phyloP scores from a whole-genome alignment of 2,329 filamentous ascomycete species.

The Paecilomyces dactylethromorphus region DNA sequence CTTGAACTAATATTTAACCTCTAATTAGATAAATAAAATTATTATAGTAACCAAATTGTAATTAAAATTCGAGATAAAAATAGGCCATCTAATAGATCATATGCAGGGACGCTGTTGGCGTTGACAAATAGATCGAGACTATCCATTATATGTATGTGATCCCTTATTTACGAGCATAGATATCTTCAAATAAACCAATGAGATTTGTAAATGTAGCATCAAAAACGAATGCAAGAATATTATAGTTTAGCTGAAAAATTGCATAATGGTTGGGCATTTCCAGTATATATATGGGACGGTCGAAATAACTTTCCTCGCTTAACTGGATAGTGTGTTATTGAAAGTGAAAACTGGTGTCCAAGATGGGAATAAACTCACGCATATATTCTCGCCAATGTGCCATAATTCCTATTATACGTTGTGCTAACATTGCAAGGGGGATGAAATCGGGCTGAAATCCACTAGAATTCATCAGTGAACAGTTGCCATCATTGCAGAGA shows the following conservation, averaged over 20 bases:
- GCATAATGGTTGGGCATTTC: constrained; percentile 4
- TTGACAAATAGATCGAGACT: no score
- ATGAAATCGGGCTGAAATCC: constrained; percentile 23
- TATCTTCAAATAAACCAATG: no score
- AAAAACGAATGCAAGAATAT: neutral
- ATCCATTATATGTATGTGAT: no score
- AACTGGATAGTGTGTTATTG: constrained; percentile 10
- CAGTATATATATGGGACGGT: constrained; percentile 22
- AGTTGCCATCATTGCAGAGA: neutral
- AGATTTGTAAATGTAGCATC: neutral
- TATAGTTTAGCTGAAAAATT: neutral
- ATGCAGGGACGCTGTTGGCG: no score
- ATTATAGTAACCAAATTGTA: no score
- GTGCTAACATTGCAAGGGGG: constrained; percentile 21
- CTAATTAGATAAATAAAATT: no score
- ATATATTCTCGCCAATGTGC: constrained; percentile 29
- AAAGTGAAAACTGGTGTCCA: neutral
- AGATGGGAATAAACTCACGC: constrained; percentile 10
- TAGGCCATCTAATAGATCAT: no score
- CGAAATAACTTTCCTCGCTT: constrained; percentile 21
- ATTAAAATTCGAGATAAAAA: no score
- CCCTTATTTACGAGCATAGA: no score
- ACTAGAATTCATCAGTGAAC: constrained; percentile 6
- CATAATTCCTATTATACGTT: constrained; percentile 26
- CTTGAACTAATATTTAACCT: no score